Percentiles rank a stretch among this genome's conserved stretches.
Evolutionary conservation across 306 rosid species (phyloP).

Genomic region (Ceratonia siliqua): DNA sequence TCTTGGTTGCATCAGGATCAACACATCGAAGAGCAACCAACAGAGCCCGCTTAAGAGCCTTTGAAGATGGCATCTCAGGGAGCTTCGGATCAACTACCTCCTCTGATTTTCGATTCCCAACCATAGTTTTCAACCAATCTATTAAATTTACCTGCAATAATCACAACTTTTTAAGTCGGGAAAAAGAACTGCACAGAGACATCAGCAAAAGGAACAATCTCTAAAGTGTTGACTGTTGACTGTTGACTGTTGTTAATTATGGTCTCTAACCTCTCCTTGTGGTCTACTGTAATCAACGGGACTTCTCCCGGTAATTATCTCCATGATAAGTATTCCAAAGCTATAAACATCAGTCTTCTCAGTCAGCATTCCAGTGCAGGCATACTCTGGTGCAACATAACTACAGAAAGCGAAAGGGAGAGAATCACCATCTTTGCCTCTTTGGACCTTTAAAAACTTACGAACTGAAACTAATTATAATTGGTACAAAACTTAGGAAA

Average conservation of each 20-base stretch:
- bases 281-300: conserved; percentile 91
- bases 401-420: conserved; percentile 47
- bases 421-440: conserved; percentile 19
- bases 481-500: neutral
- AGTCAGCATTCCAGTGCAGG: conserved; percentile 96
- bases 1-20: conserved; percentile 90
- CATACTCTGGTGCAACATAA: conserved; percentile 98
- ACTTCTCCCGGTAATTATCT: conserved; percentile 81
- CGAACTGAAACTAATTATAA: neutral
- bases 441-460: neutral
- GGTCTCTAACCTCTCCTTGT: conserved; percentile 81
- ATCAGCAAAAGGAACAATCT: neutral
- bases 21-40: conserved; percentile 95
- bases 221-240: neutral
- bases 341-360: conserved; percentile 97
- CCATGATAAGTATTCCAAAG: conserved; percentile 96
- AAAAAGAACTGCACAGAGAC: neutral
- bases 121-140: conserved; percentile 93
- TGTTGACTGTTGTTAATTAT: neutral
- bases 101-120: conserved; percentile 81
- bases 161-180: conserved; percentile 28
- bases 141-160: conserved; percentile 75
- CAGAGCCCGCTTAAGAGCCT: conserved; percentile 81
- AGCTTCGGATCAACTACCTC: conserved; percentile 88
- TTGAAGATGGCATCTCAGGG: conserved; percentile 82